Conservation (phyloP, 148 eudicot species). For the Vaccinium myrtillus region DNA sequence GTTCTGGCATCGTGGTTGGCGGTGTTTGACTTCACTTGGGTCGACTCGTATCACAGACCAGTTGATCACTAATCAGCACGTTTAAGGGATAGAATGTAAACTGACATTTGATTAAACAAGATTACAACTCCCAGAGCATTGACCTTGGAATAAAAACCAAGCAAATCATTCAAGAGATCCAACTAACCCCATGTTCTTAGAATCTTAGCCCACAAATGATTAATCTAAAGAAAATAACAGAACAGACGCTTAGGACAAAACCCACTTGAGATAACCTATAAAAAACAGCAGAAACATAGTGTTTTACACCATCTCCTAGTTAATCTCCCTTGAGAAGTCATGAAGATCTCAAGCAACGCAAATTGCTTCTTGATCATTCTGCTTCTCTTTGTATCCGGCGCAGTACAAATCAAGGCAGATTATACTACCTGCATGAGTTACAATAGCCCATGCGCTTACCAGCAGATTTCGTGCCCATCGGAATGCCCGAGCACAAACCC, state of each 20-base stretch:
- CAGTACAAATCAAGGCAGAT: slow-evolving; percentile 19
- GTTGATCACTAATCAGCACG: not conserved
- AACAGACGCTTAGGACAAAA: not conserved
- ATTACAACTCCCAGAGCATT: slow-evolving; percentile 20
- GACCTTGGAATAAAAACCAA: slow-evolving; percentile 8
- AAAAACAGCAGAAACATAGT: not conserved
- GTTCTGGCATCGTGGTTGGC: not conserved
- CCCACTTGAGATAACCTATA: not conserved
- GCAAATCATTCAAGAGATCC: not conserved
- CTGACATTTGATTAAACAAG: not conserved
- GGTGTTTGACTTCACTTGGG: not conserved
- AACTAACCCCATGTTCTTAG: not conserved
- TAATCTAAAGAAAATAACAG: not conserved
- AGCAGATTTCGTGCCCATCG: slow-evolving; percentile 42
- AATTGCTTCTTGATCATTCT: slow-evolving; percentile 23
- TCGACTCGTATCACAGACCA: not conserved
- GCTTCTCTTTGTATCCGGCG: slow-evolving; percentile 19
- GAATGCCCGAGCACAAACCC: slow-evolving; percentile 58
- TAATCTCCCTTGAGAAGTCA: slow-evolving; percentile 13
- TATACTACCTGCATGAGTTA: slow-evolving; percentile 27
- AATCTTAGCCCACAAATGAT: not conserved
- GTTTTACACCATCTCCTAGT: not conserved
- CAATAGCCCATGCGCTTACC: slow-evolving; percentile 46
- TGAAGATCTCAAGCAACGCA: slow-evolving; percentile 13
- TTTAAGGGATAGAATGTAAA: not conserved